Conservation (phyloP, 495 filamentous ascomycete genomes). For the Aspergillus mulundensis region DNA sequence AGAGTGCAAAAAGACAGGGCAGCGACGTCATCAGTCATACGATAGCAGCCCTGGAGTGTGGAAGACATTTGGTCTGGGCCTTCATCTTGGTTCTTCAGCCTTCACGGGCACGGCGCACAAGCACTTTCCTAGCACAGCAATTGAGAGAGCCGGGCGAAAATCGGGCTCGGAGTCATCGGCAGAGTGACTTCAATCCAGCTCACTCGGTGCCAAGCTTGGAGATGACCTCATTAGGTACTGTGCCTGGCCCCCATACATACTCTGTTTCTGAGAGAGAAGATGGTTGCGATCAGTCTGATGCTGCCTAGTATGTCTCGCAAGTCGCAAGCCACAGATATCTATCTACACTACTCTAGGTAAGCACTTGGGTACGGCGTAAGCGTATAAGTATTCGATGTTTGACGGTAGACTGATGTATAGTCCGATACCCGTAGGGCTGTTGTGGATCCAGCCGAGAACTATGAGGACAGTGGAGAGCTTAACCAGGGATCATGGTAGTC, state of each 20-base stretch:
- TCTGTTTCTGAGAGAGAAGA: background rate
- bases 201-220: constrained; percentile 11
- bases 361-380: background rate
- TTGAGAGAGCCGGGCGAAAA: background rate
- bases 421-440: background rate
- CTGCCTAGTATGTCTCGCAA: background rate
- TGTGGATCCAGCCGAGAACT: background rate
- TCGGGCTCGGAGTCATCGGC: background rate
- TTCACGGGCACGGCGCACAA: background rate
- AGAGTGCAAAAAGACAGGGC: background rate
- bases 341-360: background rate
- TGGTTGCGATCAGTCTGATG: background rate
- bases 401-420: background rate
- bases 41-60: background rate
- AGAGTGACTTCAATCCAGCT: constrained; percentile 16
- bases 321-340: background rate
- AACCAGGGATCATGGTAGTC: background rate
- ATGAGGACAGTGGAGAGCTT: background rate
- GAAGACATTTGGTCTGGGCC: background rate
- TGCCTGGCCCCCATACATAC: background rate
- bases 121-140: background rate
- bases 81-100: background rate
- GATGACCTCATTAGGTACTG: constrained; percentile 24
- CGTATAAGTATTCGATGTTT: background rate
- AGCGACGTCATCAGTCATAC: background rate